These are phyloP conservation scores for Syncephalis plumigaleata DNA, from an alignment of 371 early-diverging fungal species.

Conservation along the genomic window DNA sequence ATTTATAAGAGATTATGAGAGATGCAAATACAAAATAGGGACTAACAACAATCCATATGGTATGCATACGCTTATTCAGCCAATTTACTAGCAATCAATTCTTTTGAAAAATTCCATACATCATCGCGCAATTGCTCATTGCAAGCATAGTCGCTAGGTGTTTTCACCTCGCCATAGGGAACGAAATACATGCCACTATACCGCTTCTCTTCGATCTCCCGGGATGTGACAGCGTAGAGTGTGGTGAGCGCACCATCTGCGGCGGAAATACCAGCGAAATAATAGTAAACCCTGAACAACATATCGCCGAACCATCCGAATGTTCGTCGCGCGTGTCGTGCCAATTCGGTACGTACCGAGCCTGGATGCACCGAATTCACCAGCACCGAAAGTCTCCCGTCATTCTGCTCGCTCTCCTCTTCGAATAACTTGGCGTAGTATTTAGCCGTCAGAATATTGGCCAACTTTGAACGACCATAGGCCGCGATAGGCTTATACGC, in stretches of 20 bases:
- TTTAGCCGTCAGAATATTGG: conserved; percentile 40
- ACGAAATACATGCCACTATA: conserved; percentile 30
- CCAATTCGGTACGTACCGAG: conserved; percentile 26
- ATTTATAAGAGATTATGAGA: too few relatives aligned
- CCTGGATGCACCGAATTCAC: conserved; percentile 58
- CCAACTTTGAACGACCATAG: conserved; percentile 41
- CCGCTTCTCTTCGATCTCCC: conserved; percentile 30
- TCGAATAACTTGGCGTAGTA: too few relatives aligned
- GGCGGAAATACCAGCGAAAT: conserved; percentile 10
- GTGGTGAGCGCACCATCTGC: conserved; percentile 40
- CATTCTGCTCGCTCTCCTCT: conserved; percentile 20
- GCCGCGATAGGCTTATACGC: conserved; percentile 10
- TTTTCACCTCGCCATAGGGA: conserved; percentile 6
- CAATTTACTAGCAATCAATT: not conserved
- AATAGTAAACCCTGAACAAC: not conserved
- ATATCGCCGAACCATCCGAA: not conserved
- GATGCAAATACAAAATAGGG: too few relatives aligned
- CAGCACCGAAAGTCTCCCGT: conserved; percentile 21
- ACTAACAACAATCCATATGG: too few relatives aligned
- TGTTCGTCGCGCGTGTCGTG: conserved; percentile 11
- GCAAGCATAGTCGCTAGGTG: conserved; percentile 2
- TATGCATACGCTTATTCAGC: not conserved
- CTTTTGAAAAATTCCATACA: conserved; percentile 2
- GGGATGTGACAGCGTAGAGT: conserved; percentile 40
- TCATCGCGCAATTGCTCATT: not conserved